phyloP scores from a whole-genome alignment of 805 yeast species.

The Ogataea zsoltii region DNA sequence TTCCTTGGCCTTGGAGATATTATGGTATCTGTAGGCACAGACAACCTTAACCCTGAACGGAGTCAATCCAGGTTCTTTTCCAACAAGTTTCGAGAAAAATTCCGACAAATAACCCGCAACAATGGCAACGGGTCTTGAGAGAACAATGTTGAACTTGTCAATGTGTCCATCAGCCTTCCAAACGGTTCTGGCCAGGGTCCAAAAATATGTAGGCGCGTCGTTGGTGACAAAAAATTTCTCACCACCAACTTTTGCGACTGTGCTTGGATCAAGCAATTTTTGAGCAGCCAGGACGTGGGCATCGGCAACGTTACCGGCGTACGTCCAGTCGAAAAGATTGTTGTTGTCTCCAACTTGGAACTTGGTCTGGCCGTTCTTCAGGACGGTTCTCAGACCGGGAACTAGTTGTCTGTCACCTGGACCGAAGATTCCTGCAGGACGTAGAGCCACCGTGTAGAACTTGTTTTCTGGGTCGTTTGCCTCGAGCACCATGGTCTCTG shows the following conservation, averaged over 20 bases:
- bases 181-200: slow-evolving; percentile 95
- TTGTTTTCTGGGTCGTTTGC: slow-evolving; percentile 61
- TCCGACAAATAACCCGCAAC: slow-evolving; percentile 81
- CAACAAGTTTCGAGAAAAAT: slow-evolving; percentile 63
- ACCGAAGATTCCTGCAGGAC: slow-evolving; percentile 98
- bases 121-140: slow-evolving; percentile 76
- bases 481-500: slow-evolving; percentile 76
- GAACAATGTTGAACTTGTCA: slow-evolving; percentile 65
- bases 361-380: slow-evolving; percentile 80
- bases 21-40: slow-evolving; percentile 92
- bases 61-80: slow-evolving; percentile 91
- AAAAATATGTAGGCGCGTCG: slow-evolving; percentile 92
- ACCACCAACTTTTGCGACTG: slow-evolving; percentile 62
- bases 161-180: slow-evolving; percentile 96
- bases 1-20: slow-evolving; percentile 81
- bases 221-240: slow-evolving; percentile 89
- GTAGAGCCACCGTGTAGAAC: slow-evolving; percentile 77
- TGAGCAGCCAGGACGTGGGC: slow-evolving; percentile 93
- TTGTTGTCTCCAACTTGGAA: slow-evolving; percentile 94
- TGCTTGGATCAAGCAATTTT: slow-evolving; percentile 53
- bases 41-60: slow-evolving; percentile 93
- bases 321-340: slow-evolving; percentile 94
- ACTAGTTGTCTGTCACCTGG: slow-evolving; percentile 98
- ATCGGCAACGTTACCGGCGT: slow-evolving; percentile 97
- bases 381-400: slow-evolving; percentile 86